Conservation (phyloP, 1,139 yeast genomes). For the Debaryomycetaceae sp. region DNA sequence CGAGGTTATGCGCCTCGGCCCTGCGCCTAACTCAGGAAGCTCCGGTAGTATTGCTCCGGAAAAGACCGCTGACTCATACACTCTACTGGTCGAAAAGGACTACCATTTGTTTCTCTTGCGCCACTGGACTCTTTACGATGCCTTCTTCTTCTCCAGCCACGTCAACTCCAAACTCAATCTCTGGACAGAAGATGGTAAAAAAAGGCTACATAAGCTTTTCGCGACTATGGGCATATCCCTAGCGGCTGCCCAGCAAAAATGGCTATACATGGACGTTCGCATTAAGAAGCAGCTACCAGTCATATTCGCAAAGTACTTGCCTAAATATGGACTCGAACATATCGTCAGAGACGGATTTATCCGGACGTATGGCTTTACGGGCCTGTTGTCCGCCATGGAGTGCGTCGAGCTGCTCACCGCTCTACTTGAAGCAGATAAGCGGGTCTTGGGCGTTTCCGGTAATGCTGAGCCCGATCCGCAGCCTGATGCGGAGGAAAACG, state of each 20-base stretch:
- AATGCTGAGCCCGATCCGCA: slow-evolving; percentile 7
- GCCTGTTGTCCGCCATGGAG: slow-evolving; percentile 85
- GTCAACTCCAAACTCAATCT: slow-evolving; percentile 78
- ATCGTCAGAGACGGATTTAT: slow-evolving; percentile 79
- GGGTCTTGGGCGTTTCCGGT: slow-evolving; percentile 9
- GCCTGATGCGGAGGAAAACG: slow-evolving; percentile 12
- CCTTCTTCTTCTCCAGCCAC: slow-evolving; percentile 82
- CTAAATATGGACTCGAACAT: slow-evolving; percentile 73
- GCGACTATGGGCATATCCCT: slow-evolving; percentile 95
- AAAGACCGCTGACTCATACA: slow-evolving; percentile 52
- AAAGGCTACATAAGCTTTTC: slow-evolving; percentile 77
- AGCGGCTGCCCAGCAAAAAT: slow-evolving; percentile 78
- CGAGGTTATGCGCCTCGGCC: slow-evolving; percentile 66
- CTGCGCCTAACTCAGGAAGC: slow-evolving; percentile 10
- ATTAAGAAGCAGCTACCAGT: slow-evolving; percentile 64
- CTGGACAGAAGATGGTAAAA: slow-evolving; percentile 90
- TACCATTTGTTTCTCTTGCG: slow-evolving; percentile 78
- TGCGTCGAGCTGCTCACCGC: slow-evolving; percentile 86
- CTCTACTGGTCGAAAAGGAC: slow-evolving; percentile 66
- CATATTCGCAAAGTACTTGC: slow-evolving; percentile 61
- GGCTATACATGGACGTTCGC: slow-evolving; percentile 82
- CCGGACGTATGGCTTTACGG: slow-evolving; percentile 77
- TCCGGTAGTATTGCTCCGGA: slow-evolving; percentile 11
- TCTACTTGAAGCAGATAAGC: slow-evolving; percentile 57
- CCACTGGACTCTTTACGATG: slow-evolving; percentile 88